Base-by-base conservation (phyloP, 257 asterid species). In the Paulownia fortunei region DNA sequence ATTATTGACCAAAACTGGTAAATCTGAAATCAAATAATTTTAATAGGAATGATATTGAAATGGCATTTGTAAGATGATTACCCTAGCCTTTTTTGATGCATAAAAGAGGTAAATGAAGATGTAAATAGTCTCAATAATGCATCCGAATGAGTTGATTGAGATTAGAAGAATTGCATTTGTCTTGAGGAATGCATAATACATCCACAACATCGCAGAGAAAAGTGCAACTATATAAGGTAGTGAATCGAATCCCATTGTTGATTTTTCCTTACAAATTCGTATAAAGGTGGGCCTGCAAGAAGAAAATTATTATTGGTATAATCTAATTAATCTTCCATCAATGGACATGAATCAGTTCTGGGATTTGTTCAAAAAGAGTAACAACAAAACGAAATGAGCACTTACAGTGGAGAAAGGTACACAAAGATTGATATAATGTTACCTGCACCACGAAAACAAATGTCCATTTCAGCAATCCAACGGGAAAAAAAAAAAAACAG, bases 381-480 rank as follows among this genome's bases (percentile, higher is more conserved):
- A 30, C 4, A 30, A 30, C 36, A 30, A 2, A 30, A 30, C 3
- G 2, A 47, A 46, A 51, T 8, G 11, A 6, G 52, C 15, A 87
- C 97, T 93, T 91, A 93, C 99, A 86, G 0, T 6, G 98, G 99
- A 61, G 98, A 92, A 44, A 93, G 76, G 87, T 78, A 93, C 54
- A 93, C 97, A 7, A 83, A 75, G 60, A 91, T 10, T 16, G 99
- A 95, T 3, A 91, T 80, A 18, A 93, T 41, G 86, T 93, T 95
- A 32, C 98, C 99, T 94, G 89, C 76, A 78, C 26, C 55, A 59
- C 26, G 61, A 23, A 61, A 36, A 69, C 13, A 47, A 68, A 69
- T n/a, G 16, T 16, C 36, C 6, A 0, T 58, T 66, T 41, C 8
- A 66, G 34, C 24, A 66, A 19, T 42, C 12, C 19, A 55, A 44